Evolutionary conservation across 177 flowering plant species (phyloP), one percentile per base, ranked within the genome.

Genomic region (Telopea speciosissima): DNA sequence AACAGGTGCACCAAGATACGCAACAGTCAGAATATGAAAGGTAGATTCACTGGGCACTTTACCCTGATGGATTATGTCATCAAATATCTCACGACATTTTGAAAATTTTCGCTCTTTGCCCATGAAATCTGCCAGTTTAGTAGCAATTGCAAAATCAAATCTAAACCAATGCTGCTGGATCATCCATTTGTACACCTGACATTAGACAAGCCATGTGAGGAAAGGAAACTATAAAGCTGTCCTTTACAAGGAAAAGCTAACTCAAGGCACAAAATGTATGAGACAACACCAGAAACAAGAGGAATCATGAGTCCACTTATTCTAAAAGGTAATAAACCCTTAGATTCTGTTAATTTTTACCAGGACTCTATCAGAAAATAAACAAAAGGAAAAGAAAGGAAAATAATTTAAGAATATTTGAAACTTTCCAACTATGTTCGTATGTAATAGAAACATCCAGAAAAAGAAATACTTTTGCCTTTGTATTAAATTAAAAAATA

Each of bases 161-260:
- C 69, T 81, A 77, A 85, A 91, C 96, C 97, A 89, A 24, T 75
- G 85, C 68, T 84, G 96, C 78, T 88, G 89, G 82, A 83, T 78
- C 99, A 96, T 96, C 99, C 99, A 93, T 76, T 88, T 90, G 79
- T 91, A 96, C 61, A 91, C 98, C 98, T 93, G 77, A 70, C 79
- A 72, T 68, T 60, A 21, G 36, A 64, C 16, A 65, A 24, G 19
- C 17, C 17, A 56, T 24, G 3, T 52, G 21, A 63, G 63, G 14
- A 71, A 64, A 69, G 24, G 58, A 14, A 26, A 65, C 23, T 24
- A 13, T 19, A 22, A 68, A 67, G 58, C 14, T 65, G n/a, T 14
- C 13, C 6, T 63, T 44, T 17, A 12, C 21, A n/a, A 45, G 0
- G 42, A 19, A 42, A 21, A 63, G 52, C 26, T 21, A 54, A n/a